Percentiles rank a stretch among this genome's conserved stretches.
Conservation (phyloP, 2,329 filamentous ascomycete genomes). For the Aspergillus latus region DNA sequence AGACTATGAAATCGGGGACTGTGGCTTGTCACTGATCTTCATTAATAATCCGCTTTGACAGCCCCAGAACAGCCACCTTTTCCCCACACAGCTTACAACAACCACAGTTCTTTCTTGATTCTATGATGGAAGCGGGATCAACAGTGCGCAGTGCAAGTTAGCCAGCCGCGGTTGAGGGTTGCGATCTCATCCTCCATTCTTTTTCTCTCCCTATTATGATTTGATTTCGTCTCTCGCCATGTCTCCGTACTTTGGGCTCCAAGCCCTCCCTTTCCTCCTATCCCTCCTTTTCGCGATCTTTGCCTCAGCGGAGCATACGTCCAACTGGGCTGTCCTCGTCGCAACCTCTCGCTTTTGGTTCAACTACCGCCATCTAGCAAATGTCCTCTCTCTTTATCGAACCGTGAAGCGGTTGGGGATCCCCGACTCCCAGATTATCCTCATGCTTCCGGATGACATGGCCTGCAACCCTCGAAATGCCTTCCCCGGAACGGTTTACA, state of each 20-base stretch:
- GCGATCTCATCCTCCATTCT: conserved; percentile 3
- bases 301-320: conserved; percentile 66
- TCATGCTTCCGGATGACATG: conserved; percentile 99
- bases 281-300: conserved; percentile 15
- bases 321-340: conserved; percentile 99
- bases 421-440: conserved; percentile 96
- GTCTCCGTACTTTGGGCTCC: conserved; percentile 27
- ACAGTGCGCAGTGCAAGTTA: conserved; percentile 1
- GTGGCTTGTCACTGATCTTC: background rate
- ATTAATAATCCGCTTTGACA: conserved; percentile 12
- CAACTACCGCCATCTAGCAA: conserved; percentile 98
- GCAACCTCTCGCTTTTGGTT: conserved; percentile 99
- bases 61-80: conserved; percentile 4
- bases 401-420: conserved; percentile 98
- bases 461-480: conserved; percentile 98
- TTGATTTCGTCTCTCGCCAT: conserved; percentile 25
- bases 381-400: conserved; percentile 94
- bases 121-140: background rate
- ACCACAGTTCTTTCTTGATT: background rate
- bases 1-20: background rate
- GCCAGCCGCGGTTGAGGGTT: background rate
- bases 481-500: conserved; percentile 97
- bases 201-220: conserved; percentile 18
- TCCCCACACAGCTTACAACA: background rate
- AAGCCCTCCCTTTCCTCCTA: conserved; percentile 29